A percentile compares a stretch with the other conserved stretches of the same genome.
These are phyloP conservation scores for Sarcodon sp. DNA, from an alignment of 768 basidiomycete species.

Conservation along the genomic window DNA sequence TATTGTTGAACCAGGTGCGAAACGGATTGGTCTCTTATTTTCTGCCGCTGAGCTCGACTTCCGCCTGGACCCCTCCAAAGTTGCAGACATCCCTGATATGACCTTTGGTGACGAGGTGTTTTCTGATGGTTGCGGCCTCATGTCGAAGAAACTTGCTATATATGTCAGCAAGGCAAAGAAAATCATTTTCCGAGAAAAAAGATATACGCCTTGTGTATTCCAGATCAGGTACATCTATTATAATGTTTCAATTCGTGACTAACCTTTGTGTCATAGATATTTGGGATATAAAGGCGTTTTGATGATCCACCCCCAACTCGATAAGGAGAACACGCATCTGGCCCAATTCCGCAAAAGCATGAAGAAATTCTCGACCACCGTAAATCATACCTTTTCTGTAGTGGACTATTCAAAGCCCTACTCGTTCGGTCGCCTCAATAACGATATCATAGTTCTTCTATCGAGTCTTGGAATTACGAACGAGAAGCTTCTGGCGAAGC, in stretches of 20 bases:
- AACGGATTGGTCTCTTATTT: conserved; percentile 56
- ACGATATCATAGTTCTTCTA: conserved; percentile 55
- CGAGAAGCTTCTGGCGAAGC: conserved; percentile 40
- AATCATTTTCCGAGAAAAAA: conserved; percentile 37
- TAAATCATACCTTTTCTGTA: conserved; percentile 51
- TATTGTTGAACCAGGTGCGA: conserved; percentile 32
- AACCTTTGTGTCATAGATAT: conserved; percentile 26
- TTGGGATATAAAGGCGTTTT: conserved; percentile 63
- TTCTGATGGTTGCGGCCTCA: conserved; percentile 61
- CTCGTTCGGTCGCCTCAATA: conserved; percentile 53
- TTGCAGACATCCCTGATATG: conserved; percentile 48
- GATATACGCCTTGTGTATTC: conserved; percentile 50
- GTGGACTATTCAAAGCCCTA: conserved; percentile 54
- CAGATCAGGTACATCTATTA: conserved; percentile 38
- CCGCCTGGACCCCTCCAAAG: conserved; percentile 32
- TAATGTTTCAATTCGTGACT: not conserved
- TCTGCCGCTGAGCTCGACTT: conserved; percentile 51
- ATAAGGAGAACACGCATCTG: conserved; percentile 28
- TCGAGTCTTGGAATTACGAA: conserved; percentile 48
- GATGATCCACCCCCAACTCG: conserved; percentile 52
- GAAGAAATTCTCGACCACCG: conserved; percentile 51
- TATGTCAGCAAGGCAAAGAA: conserved; percentile 40
- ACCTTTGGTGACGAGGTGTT: conserved; percentile 42
- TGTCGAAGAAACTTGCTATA: conserved; percentile 35
- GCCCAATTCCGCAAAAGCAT: conserved; percentile 56